A percentile compares a stretch with the other conserved stretches of the same genome.
Evolutionary conservation across 805 yeast genomes (phyloP).

Genomic region (Candida silvatica): DNA sequence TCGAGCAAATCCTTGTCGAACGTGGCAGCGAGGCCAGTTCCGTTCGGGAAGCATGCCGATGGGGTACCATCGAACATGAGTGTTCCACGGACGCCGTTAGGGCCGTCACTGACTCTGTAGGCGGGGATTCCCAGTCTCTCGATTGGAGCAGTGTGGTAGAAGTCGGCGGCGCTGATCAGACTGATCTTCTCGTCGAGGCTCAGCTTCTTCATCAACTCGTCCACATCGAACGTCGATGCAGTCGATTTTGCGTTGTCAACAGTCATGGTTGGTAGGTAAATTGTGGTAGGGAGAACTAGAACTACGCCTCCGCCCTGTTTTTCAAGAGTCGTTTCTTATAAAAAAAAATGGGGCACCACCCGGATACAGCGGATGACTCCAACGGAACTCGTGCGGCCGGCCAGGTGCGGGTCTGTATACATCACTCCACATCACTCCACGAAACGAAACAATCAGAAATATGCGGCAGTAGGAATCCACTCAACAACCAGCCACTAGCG

Average conservation of each 20-base stretch:
- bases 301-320: neutral
- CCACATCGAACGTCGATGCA: conserved; percentile 12
- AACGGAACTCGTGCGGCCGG: neutral
- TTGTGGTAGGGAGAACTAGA: too few species aligned
- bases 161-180: conserved; percentile 25
- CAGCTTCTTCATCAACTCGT: conserved; percentile 14
- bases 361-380: neutral
- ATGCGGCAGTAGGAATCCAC: too few species aligned
- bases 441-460: too few species aligned
- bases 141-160: conserved; percentile 32
- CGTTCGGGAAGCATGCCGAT: conserved; percentile 38
- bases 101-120: conserved; percentile 33
- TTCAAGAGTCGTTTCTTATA: neutral
- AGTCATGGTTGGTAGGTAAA: too few species aligned
- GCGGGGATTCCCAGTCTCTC: conserved; percentile 28
- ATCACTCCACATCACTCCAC: neutral
- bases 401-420: neutral
- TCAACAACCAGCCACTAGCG: too few species aligned
- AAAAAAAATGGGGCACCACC: neutral
- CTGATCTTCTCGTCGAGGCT: conserved; percentile 23
- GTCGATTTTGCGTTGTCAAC: too few species aligned
- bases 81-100: conserved; percentile 40
- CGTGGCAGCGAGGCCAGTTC: conserved; percentile 37
- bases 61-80: conserved; percentile 31
- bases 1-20: conserved; percentile 31